Evolutionary conservation across 495 filamentous ascomycete species (phyloP), one percentile per base, ranked within the genome.

Genomic region (Penicillium crystallinum): DNA sequence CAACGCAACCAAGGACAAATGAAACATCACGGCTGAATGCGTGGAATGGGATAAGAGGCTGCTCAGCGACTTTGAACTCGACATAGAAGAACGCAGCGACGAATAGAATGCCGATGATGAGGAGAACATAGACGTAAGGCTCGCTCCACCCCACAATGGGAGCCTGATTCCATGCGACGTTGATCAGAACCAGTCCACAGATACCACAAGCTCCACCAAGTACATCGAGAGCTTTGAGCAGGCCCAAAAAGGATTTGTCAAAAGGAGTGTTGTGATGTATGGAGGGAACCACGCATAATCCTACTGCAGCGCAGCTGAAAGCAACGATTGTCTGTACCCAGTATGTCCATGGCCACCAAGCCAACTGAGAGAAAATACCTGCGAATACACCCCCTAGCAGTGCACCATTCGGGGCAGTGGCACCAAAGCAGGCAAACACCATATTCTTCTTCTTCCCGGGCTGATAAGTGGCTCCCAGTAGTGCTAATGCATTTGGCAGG

Each of bases 321-420:
- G 73, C 73, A 12, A 76, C 62, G 49, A 82, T 74, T 4, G 71
- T 73, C 46, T 81, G 71, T 4, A 68, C 64, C 79, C 77, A 88
- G 57, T 78, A 88, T 0, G 77, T 69, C 86, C 86, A 89, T 1
- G 78, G 81, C 86, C 85, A 89, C 77, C 78, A 83, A 2, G 69
- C 73, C 5, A 74, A 54, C 27, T 79, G 65, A 2, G 77, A 68
- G 17, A 84, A 79, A 4, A 87, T 41, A 0, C 67, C 64, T 0
- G 72, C 66, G 48, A 85, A 78, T 0, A 77, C 61, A 1, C 67
- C 67, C 0, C 82, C 84, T 1, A 81, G 8, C 3, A 81, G 56
- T 21, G 64, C 70, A 0, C 85, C 83, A 4, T 60, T 69, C 0
- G 84, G 85, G 0, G 84, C 83, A 35, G 72, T 72, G 1, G 80